Conservation (phyloP, 345 rosid genomes). For the Citrus reticulata region DNA sequence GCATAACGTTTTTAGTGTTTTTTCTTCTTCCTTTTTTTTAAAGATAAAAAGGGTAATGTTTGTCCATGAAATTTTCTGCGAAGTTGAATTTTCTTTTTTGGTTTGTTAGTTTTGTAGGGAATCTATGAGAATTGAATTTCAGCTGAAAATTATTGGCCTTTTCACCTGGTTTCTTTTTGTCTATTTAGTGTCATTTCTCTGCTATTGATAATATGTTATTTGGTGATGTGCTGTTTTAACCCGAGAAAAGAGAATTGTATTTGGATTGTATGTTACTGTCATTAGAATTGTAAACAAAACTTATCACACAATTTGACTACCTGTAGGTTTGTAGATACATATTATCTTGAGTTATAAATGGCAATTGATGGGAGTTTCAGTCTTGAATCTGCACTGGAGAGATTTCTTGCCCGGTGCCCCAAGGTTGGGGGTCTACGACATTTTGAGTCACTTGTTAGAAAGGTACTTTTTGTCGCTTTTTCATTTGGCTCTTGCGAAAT, state of each 20-base stretch:
- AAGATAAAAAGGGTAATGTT: background rate
- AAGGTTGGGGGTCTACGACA: conserved; percentile 32
- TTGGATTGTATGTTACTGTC: background rate
- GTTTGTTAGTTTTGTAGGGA: background rate
- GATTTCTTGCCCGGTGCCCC: conserved; percentile 68
- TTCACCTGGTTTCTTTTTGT: background rate
- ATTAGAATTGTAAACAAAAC: background rate
- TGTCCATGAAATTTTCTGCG: background rate
- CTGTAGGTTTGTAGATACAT: background rate
- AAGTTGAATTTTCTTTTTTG: background rate
- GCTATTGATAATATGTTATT: background rate
- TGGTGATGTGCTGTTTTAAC: background rate
- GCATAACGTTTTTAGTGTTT: background rate
- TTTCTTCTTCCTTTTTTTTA: too few species aligned
- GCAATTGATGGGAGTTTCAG: conserved; percentile 73
- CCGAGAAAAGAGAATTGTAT: background rate
- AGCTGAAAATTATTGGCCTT: background rate
- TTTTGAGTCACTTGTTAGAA: conserved; percentile 31
- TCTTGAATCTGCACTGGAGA: conserved; percentile 42
- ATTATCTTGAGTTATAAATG: conserved; percentile 28
- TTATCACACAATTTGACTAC: background rate
- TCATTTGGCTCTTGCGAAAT: background rate
- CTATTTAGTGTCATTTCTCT: background rate
- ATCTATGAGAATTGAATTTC: background rate
- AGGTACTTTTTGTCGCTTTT: conserved; percentile 24